A percentile compares a stretch with the other conserved stretches of the same genome.
Evolutionary conservation across 202 grass and related monocot genomes (phyloP).

Genomic region (Setaria viridis): DNA sequence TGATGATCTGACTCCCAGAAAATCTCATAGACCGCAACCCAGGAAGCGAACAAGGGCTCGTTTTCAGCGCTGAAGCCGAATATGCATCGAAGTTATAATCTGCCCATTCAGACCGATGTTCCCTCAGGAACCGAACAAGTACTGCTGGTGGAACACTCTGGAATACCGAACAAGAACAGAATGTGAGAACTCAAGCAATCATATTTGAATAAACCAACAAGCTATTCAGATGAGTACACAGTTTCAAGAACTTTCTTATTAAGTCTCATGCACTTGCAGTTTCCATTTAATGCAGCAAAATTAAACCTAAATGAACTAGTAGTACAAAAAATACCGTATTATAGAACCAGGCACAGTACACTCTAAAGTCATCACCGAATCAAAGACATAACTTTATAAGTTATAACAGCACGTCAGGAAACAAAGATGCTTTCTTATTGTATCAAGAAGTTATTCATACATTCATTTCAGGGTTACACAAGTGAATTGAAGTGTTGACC

Average conservation of each 20-base stretch:
- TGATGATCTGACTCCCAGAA: slow-evolving; percentile 90
- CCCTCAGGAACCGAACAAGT: slow-evolving; percentile 87
- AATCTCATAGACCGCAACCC: slow-evolving; percentile 75
- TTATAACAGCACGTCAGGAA: neutral
- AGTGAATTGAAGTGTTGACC: neutral
- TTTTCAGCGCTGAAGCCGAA: slow-evolving; percentile 78
- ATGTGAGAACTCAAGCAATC: slow-evolving; percentile 4
- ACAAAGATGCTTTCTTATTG: neutral
- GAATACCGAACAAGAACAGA: slow-evolving; percentile 41
- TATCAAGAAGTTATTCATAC: neutral
- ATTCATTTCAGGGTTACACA: neutral
- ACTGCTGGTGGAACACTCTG: slow-evolving; percentile 94
- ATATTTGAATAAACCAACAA: neutral
- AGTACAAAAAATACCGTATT: neutral
- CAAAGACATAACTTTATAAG: neutral
- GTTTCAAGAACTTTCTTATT: neutral
- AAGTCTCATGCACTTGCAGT: neutral
- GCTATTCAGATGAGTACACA: neutral
- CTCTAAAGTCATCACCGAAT: neutral
- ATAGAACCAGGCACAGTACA: neutral
- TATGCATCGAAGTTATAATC: slow-evolving; percentile 99
- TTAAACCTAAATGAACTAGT: neutral
- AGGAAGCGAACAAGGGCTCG: slow-evolving; percentile 70
- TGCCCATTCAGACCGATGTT: slow-evolving; percentile 98
- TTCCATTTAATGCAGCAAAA: slow-evolving; percentile 19